Base-by-base conservation (phyloP, 129 eudicot species). In the Dittrichia graveolens region DNA sequence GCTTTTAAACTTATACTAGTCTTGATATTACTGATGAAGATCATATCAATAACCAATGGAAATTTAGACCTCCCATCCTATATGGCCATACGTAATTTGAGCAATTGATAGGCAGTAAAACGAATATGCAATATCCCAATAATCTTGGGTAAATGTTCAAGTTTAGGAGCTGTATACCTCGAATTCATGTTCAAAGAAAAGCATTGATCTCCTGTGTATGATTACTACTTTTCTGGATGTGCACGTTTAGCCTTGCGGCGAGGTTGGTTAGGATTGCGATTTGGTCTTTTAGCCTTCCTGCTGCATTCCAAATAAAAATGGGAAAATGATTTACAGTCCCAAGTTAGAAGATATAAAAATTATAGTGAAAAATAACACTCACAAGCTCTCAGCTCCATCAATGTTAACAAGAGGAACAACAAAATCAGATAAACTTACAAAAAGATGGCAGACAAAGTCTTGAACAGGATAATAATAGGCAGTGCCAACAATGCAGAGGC, bases 401-500 rank as follows among this genome's bases (percentile, higher is more conserved):
- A 48, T 6, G 7, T 54, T 58, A 44, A 39, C 46, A 3, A 47
- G 34, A 62, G 24, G 48, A 9, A 46, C 40, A 5, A 9, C 47
- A 49, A 59, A 34, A 35, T 7, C 4, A 67, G 42, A 60, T 58
- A 10, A 57, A 83, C 97, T 86, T 70, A 92, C 98, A 89, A 61
- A 72, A 84, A 83, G 75, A 84, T 48, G 39, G 85, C 83, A 4
- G 96, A 88, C 61, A 71, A 73, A 39, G 78, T 53, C 68, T 79
- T 84, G 35, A 74, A 79, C 67, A 91, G 55, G 69, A 91, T 54
- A 66, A 91, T 67, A 56, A 84, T 48, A 10, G 97, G 97, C 59
- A 91, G 85, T 16, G 88, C 91, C 87, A 91, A 82, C 79, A 91
- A 57, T 5, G 96, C 96, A 16, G 97, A 91, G 69, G 97, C 97